Base-by-base conservation (phyloP, 192 early-diverging fungal genomes). In the Paraglomus brasilianum region DNA sequence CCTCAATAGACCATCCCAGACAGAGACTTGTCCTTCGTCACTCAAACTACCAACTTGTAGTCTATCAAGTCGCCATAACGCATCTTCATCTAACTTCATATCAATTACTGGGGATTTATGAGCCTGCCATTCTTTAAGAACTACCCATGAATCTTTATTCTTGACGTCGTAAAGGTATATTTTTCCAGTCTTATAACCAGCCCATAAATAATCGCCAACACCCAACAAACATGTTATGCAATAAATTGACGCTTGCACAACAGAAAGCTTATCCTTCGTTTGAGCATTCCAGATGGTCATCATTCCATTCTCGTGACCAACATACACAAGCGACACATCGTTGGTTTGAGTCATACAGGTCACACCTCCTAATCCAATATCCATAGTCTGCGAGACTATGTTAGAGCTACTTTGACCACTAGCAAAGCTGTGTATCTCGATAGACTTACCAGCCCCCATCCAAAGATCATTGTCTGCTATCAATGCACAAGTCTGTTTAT, bases 301-400 rank as follows among this genome's bases (percentile, higher is more conserved):
- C 64, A 85, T 91, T 40, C 92, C 92, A 75, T 92, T 85, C 42
- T 94, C 92, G 69, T 93, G 92, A 10, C 87, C 89, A 8, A 82
- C 77, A 77, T 86, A 89, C 5, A 92, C 83, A 43, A 78, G 69
- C 4, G 69, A 70, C 55, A 76, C 75, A 49, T 79, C 76, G 8
- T 81, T 77, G 42, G 79, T 76, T 0, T 79, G 78, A 4, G 83
- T 84, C 52, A 91, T 72, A 19, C 78, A 79, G 7, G 83, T 81
- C 57, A 93, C 75, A 47, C 84, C 82, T 0, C 89, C 87, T 14
- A 85, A 57, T 41, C 78, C 77, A 30, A 85, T 46, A 8, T 85
- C 77, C 36, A 77, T 70, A 8, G 69, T 62, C n/a, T 39, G 44
- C 8, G 50, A 41, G 6, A 53, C n/a, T 19, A 74, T 19, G 19